A percentile compares a stretch with the other conserved stretches of the same genome.
Conservation (phyloP, 169 alveolate genomes). For the Plasmodium relictum region DNA sequence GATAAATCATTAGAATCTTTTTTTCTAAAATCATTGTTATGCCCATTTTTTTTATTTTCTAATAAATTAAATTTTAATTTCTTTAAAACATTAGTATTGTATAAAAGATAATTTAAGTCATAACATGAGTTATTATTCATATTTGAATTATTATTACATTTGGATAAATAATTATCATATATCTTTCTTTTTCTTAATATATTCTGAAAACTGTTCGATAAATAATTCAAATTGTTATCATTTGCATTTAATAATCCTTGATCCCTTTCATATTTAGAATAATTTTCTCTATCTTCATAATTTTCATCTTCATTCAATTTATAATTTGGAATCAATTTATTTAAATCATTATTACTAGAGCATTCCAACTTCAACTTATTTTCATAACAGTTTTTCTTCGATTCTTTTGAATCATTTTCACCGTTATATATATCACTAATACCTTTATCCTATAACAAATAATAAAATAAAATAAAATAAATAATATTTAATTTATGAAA, state of each 20-base stretch:
- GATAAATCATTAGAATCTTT: conserved; percentile 38
- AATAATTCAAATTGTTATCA: conserved; percentile 25
- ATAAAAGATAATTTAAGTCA: conserved; percentile 40
- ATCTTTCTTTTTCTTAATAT: conserved; percentile 26
- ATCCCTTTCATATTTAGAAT: conserved; percentile 24
- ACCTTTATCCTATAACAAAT: conserved; percentile 24
- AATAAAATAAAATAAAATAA: background rate
- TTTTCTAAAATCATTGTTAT: conserved; percentile 10
- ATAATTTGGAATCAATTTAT: conserved; percentile 13
- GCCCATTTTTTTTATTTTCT: conserved; percentile 26
- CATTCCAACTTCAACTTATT: conserved; percentile 26
- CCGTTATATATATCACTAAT: background rate
- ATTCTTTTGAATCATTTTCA: conserved; percentile 28
- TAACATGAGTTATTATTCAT: conserved; percentile 4
- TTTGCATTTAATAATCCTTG: conserved; percentile 7
- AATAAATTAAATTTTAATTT: conserved; percentile 45
- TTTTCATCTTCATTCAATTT: conserved; percentile 25
- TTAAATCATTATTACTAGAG: conserved; percentile 21
- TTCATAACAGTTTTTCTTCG: conserved; percentile 24
- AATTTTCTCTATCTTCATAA: conserved; percentile 39
- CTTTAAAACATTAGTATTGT: conserved; percentile 37
- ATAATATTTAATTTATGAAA: background rate
- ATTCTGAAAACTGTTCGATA: conserved; percentile 39
- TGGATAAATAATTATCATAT: conserved; percentile 12
- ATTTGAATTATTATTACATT: background rate